Base-by-base conservation (phyloP, 1,284 basidiomycete species). In the Quambalaria eucalypti region DNA sequence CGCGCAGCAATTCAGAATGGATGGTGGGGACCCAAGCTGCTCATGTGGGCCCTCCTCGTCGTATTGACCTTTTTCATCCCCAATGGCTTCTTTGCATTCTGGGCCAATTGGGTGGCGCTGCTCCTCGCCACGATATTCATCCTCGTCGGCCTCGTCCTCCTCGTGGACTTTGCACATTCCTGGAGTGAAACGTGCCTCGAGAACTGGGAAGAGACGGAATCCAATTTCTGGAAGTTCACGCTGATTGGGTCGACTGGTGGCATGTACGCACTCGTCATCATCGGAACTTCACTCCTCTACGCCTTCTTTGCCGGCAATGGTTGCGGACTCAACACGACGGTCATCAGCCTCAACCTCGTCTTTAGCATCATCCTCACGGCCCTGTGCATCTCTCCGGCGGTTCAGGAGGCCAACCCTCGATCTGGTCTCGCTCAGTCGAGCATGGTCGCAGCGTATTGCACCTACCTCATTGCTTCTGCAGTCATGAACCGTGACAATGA, bases 21-120 rank as follows among this genome's bases (percentile, higher is more conserved):
- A 28, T 99, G 92, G 92, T 99, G 93, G 93, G 93, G 93, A 31
- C 92, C 91, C 12, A 99, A 99, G 76, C 84, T 90, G 31, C 80
- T 96, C 48, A 79, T 87, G 4, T 92, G 89, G 89, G 69, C 91
- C 26, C 66, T 87, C 54, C 81, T 93, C 52, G 79, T 93, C 57
- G 79, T 82, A 46, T 76, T 88, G 26, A 87, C 86, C 4, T 99
- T 98, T 81, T 85, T 93, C 76, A 87, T 93, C 63, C 90, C 90
- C 0, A 93, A 93, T 70, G 85, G 82, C 50, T 92, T 95, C 82
- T 92, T 93, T 78, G 88, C 93, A 77, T 87, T 93, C 76, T 96
- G 85, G 90, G 92, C 91, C 49, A 92, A 93, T 69, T 96, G 93
- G 73, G 78, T 93, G 23, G 67, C 91, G 25, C 82, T 96, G 47